Base-by-base conservation (phyloP, 345 rosid species). In the rapeseed (Brassica napus) region DNA sequence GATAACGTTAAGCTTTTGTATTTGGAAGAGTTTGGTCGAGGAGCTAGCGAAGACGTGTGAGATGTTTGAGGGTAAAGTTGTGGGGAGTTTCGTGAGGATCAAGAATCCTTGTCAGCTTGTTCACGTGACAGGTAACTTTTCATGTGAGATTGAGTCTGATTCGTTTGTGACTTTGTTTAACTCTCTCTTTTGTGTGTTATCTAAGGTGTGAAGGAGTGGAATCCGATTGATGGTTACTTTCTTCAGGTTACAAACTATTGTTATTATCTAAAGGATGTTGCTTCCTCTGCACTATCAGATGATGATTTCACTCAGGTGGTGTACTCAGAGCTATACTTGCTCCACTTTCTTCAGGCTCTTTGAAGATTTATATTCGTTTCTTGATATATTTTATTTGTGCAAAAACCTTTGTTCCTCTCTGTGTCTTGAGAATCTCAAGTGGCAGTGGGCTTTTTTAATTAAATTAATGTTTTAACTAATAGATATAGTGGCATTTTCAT, bases 271-370 rank as follows among this genome's bases (percentile, higher is more conserved):
- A 78, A 83, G 74, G 90, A 92, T 55, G 84, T 85, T 68, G 8
- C 57, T 39, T 74, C 84, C 68, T 81, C 88, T 77, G 70, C 60
- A 80, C 87, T 94, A 62, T 94, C 97, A 0, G 88, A 94, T 82
- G 93, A 87, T 72, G 82, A 89, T 78, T 94, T 94, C 80, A 74
- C 89, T 1, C 82, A 87, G 97, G 97, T 94, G 83, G 64, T 58
- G 7, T 15, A 8, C 16, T 65, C 4, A 61, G 3, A 75, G 24
- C 71, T 34, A 23, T 72, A 6, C 5, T 3, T 67, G 65, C 2
- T 61, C 55, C 10, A 34, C 18, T 74, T 3, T 35, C 35, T 11
- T 26, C 30, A 26, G 30, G 30, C 30, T 0, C 79, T 75, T 83
- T 87, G 82, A 85, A 83, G 79, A 3, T 88, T 82, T 72, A 84